Base-by-base conservation (phyloP, 169 alveolate genomes). In the Eimeria brunetti region DNA sequence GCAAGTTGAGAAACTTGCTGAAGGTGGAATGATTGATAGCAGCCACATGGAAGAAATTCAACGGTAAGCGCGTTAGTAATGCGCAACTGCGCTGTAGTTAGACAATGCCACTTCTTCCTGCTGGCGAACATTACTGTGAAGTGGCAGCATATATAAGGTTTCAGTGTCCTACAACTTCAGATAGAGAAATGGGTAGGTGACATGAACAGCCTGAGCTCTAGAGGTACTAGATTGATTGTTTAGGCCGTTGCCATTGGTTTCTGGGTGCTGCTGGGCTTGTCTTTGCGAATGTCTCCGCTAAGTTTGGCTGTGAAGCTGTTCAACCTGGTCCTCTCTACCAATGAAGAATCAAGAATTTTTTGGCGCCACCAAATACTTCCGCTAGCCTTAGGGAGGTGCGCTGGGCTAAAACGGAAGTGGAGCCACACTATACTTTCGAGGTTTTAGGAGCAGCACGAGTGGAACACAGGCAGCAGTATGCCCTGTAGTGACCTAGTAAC, bases 311-410 rank as follows among this genome's bases (percentile, higher is more conserved):
- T 93, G 56, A 88, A 76, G 64, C 89, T 93, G 20, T 93, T 93
- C 94, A 93, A 93, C 94, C 53, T 93, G 62, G 96, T 93, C 7
- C 75, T 93, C 49, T 88, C 71, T 38, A 84, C 56, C 73, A 83
- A 56, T 36, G 96, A 93, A 33, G 96, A 93, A 30, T 81, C 94
- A 16, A 84, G 96, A 44, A 84, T 81, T 36, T 93, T 93, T 67
- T 93, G 96, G 96, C 88, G 58, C n/a, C 88, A 64, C 38, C 96
- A 93, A 62, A 75, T 93, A 56, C 93, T 93, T 75, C 96, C 94
- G 30, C 88, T 81, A 91, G 96, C 90, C 38, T 44, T 88, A n/a
- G 96, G 33, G 38, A 67, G 89, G 94, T 92, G 18, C 69, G 95
- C 16, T 53, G 20, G 41, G 69, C 2, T 22, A 41, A 7, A 27